Conservation (phyloP, 352 stramenopile species). For the Pythium plurisporium region DNA sequence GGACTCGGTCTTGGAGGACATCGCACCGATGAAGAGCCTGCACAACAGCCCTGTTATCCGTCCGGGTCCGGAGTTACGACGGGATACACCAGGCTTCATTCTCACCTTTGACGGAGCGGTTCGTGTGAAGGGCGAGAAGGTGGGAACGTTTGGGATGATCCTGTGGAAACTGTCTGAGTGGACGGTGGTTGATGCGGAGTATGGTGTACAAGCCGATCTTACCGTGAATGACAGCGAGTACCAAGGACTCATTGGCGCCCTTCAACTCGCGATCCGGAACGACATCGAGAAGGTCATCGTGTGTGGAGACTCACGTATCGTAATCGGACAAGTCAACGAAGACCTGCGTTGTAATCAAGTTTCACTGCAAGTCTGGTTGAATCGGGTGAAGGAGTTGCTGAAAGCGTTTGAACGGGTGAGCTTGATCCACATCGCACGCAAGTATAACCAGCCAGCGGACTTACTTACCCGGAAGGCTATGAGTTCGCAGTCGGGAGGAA, state of each 20-base stretch:
- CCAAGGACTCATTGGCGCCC: not conserved
- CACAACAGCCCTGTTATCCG: constrained; percentile 2
- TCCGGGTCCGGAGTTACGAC: constrained; percentile 2
- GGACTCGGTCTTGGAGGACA: constrained; percentile 1
- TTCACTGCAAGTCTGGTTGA: not conserved
- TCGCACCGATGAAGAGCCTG: constrained; percentile 11
- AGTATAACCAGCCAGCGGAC: constrained; percentile 4
- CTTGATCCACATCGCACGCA: not conserved
- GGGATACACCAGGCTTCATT: not conserved
- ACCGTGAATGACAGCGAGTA: not conserved
- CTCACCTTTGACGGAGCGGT: constrained; percentile 11
- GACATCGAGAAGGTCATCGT: not conserved
- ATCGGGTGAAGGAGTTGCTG: not conserved
- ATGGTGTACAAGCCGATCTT: not conserved
- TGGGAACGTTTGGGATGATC: not conserved
- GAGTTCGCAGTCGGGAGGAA: not conserved
- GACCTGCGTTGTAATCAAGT: constrained; percentile 1
- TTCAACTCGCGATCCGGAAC: not conserved
- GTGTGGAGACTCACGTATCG: constrained; percentile 4
- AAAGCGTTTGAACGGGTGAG: not conserved
- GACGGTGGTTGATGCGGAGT: not conserved
- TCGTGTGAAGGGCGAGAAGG: not conserved
- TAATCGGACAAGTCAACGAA: constrained; percentile 2
- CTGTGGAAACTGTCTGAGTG: not conserved
- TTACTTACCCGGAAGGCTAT: not conserved